phyloP scores from a whole-genome alignment of 257 asterid species.

The Dorcoceras hygrometricum region DNA sequence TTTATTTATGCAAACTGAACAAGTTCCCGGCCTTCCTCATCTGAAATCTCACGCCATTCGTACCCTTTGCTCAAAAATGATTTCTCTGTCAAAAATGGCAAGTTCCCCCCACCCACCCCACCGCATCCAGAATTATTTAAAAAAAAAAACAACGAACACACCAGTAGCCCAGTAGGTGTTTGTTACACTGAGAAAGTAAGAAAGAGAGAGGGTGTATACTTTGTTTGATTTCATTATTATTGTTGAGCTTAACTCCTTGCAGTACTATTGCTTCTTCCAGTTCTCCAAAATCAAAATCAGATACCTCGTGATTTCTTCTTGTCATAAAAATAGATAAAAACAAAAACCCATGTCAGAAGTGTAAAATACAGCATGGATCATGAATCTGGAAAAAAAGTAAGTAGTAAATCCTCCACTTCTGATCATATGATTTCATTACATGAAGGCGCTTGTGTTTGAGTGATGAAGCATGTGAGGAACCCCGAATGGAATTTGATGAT shows the following conservation, averaged over 20 bases:
- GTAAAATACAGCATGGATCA: background rate
- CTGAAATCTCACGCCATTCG: slow-evolving; percentile 76
- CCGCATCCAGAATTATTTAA: background rate
- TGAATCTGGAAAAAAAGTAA: background rate
- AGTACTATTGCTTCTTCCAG: slow-evolving; percentile 82
- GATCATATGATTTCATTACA: background rate
- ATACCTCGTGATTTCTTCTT: slow-evolving; percentile 57
- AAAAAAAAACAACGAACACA: background rate
- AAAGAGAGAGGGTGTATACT: slow-evolving; percentile 40
- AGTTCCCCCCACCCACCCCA: slow-evolving; percentile 11
- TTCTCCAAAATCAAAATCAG: slow-evolving; percentile 82
- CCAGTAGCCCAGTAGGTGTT: slow-evolving; percentile 20
- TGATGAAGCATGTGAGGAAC: background rate
- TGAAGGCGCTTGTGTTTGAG: background rate
- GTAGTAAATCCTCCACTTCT: background rate
- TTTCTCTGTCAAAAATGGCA: slow-evolving; percentile 55
- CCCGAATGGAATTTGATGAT: background rate
- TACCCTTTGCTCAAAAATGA: slow-evolving; percentile 58
- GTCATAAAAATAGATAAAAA: background rate
- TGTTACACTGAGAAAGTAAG: slow-evolving; percentile 45
- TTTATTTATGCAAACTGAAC: slow-evolving; percentile 59
- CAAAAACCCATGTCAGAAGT: slow-evolving; percentile 28
- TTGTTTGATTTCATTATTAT: slow-evolving; percentile 64
- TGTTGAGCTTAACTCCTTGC: slow-evolving; percentile 63
- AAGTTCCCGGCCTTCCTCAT: slow-evolving; percentile 56